phyloP scores from a whole-genome alignment of 1,284 basidiomycete genomes.

The Ganoderma leucocontextum region DNA sequence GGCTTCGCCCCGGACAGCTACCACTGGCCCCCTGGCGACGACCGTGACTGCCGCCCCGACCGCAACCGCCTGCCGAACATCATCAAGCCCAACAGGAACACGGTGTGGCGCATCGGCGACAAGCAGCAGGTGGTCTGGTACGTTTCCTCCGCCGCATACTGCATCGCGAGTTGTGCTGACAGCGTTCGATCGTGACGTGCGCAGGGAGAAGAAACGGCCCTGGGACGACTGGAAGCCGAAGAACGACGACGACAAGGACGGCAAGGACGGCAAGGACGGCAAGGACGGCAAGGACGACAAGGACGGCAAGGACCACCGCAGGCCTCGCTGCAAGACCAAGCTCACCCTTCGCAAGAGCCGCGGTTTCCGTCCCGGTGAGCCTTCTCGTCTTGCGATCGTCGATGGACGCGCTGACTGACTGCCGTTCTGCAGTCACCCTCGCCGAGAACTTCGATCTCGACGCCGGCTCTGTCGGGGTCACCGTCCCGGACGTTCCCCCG shows the following conservation, averaged over 20 bases:
- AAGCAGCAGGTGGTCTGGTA: not conserved
- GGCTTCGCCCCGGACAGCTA: no score
- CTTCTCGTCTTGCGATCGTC: not conserved
- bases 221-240: no score
- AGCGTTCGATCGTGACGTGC: not conserved
- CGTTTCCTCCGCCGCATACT: not conserved
- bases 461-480: not conserved
- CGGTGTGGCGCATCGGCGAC: not conserved
- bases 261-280: no score
- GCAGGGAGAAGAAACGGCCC: no score
- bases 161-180: not conserved
- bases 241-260: no score
- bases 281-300: no score
- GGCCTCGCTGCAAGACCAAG: no score
- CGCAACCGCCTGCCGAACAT: not conserved
- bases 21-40: no score
- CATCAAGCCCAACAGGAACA: not conserved
- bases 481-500: not conserved
- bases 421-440: not conserved
- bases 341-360: not conserved
- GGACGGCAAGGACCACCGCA: no score
- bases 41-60: not conserved
- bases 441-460: not conserved
- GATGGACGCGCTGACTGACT: not conserved
- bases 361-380: not conserved